Percentiles rank a stretch among this genome's conserved stretches.
Conservation (phyloP, 1,284 basidiomycete genomes). For the Microbotryum scabiosae region DNA sequence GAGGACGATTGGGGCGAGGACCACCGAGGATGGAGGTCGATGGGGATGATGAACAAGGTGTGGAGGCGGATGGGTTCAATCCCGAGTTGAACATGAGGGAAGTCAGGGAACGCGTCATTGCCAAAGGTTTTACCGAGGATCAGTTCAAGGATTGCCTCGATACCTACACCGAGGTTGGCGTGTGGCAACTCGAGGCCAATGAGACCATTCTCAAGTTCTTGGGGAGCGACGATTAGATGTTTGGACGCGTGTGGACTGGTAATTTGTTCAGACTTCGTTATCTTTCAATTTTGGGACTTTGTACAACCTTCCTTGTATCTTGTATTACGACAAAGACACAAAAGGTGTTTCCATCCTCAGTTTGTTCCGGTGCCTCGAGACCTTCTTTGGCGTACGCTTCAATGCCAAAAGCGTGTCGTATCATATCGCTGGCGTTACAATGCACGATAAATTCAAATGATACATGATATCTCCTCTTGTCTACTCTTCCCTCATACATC, state of each 20-base stretch:
- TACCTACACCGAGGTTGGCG: slow-evolving; percentile 31
- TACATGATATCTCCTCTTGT: slow-evolving; percentile 2
- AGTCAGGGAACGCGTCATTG: slow-evolving; percentile 70
- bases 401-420: too few relatives aligned
- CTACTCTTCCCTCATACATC: slow-evolving; percentile 43
- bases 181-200: slow-evolving; percentile 30
- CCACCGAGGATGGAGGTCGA: slow-evolving; percentile 53
- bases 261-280: too few relatives aligned
- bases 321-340: too few relatives aligned
- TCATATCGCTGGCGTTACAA: too few relatives aligned
- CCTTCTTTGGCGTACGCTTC: too few relatives aligned
- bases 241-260: too few relatives aligned
- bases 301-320: too few relatives aligned
- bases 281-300: too few relatives aligned
- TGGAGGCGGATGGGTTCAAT: slow-evolving; percentile 20
- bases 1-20: slow-evolving; percentile 41
- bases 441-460: too few relatives aligned
- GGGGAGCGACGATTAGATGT: not conserved
- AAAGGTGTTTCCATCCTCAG: too few relatives aligned
- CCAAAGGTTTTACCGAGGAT: slow-evolving; percentile 79
- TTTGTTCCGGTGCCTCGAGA: too few relatives aligned
- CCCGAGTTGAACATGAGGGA: slow-evolving; percentile 61
- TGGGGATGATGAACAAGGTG: slow-evolving; percentile 51
- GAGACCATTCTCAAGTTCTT: slow-evolving; percentile 21
- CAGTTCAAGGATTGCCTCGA: slow-evolving; percentile 54